Conservation (phyloP, 495 filamentous ascomycete genomes). For the Pyronema domesticum region DNA sequence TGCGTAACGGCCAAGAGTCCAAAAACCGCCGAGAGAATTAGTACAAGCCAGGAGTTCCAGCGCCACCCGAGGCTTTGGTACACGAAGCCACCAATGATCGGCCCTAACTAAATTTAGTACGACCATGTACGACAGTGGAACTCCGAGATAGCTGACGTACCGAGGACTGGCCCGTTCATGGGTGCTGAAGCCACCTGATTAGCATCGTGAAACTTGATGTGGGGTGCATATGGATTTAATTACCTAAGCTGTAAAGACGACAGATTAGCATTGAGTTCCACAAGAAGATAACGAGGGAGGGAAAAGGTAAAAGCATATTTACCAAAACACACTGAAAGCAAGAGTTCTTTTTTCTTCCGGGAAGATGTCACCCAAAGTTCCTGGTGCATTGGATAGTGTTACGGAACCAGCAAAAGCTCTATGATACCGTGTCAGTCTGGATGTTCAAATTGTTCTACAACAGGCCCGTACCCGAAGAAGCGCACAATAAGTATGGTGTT, state of each 20-base stretch:
- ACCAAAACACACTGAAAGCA: conserved; percentile 52
- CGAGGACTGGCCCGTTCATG: conserved; percentile 52
- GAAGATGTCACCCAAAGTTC: conserved; percentile 66
- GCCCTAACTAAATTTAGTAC: neutral
- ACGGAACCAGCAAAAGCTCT: conserved; percentile 59
- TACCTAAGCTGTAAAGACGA: neutral
- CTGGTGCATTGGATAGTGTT: conserved; percentile 65
- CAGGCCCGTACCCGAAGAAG: conserved; percentile 43
- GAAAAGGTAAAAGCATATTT: neutral
- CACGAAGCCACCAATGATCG: conserved; percentile 51
- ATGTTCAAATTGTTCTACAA: neutral
- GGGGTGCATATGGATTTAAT: neutral
- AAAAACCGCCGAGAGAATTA: conserved; percentile 47
- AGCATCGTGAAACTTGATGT: neutral
- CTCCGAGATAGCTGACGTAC: conserved; percentile 25
- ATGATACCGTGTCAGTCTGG: conserved; percentile 9
- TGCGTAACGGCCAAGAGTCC: conserved; percentile 36
- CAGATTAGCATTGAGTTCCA: neutral
- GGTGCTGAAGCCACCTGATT: conserved; percentile 26
- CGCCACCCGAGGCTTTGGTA: conserved; percentile 66
- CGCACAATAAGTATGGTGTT: conserved; percentile 46
- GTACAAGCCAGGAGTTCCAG: conserved; percentile 71
- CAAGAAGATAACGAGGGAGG: neutral
- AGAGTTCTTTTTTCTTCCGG: conserved; percentile 50
- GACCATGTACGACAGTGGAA: neutral